Base-by-base conservation (phyloP, 305 asterid genomes). In the Salvia sclarea region DNA sequence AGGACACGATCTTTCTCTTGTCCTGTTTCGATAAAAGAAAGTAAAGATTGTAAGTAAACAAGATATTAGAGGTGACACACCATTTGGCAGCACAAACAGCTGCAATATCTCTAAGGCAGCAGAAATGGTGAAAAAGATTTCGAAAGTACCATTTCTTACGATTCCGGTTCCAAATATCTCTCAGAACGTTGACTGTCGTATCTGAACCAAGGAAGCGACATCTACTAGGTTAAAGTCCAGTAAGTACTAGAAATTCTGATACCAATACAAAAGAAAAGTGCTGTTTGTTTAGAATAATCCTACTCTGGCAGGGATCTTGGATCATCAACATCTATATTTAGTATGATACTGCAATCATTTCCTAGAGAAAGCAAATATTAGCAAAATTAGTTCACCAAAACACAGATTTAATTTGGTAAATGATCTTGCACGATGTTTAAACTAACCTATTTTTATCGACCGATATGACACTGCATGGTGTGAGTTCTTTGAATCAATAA, bases 271-370 rank as follows among this genome's bases (percentile, higher is more conserved):
- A 66, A 8, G 59, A 47, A 41, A 35, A 43, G 11, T 56, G 13
- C 40, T 8, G 33, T 54, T 13, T 76, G 56, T 25, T 20, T 30
- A 33, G 38, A 17, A 52, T 37, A 71, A 63, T 71, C 80, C 28
- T 84, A 91, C 97, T 91, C 93, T 13, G 97, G 97, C 52, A 85
- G 62, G 61, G 91, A 80, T 71, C 64, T 67, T 6, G 97, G 96
- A 78, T 88, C 90, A 49, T 72, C 38, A 57, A 82, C 84, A 75
- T 81, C 82, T 43, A 91, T 50, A 18, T 73, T 85, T 61, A 91
- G 70, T 53, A 78, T 41, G 79, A 83, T 28, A 68, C 28, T 61
- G 75, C 96, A 82, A 73, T 86, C 93, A 75, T 84, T 77, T 54
- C 93, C 97, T 91, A 28, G 49, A 45, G 33, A 43, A 18, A 63